Evolutionary conservation across 768 basidiomycete species (phyloP), one percentile per base, ranked within the genome.

Genomic region (Leucogyrophana mollusca): DNA sequence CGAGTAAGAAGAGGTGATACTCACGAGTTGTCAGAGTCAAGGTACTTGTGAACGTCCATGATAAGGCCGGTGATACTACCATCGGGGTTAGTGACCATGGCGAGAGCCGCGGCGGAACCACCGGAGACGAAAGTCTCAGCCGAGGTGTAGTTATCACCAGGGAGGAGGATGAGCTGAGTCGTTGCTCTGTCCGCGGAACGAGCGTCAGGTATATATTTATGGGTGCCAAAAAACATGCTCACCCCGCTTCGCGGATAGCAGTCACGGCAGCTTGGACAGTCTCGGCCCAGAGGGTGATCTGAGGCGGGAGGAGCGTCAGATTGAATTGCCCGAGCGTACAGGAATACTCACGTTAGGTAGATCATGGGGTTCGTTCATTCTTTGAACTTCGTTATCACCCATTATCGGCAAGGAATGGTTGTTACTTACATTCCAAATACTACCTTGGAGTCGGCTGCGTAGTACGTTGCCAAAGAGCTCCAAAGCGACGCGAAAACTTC

Each of bases 321-420:
- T 30, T 7, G 13, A 30, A 37, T 16, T 37, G 35, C n/a, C 20
- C 20, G 32, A 9, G 9, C 9, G 20, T 37, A 37, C 16, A 21
- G 16, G 8, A 16, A 37, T 33, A 37, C 35, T 16, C 20, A 37
- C 35, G 35, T 21, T 37, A 16, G 35, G 35, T 9, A 37, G n/a
- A 56, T 82, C 78, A 53, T 82, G 78, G 3, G 78, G 78, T 51
- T 80, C 78, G 54, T 80, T 82, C 77, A 80, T 79, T 18, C 73
- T 74, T 40, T 13, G 13, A 30, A 7, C 13, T 13, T 13, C 27
- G 27, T 13, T 6, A 30, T 30, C 7, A 7, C 27, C 6, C 7
- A 7, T 13, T 30, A 13, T 6, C 13, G 13, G 27, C 27, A 30
- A 30, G 27, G 13, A 13, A 30, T 7, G 6, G 27, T 30, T 13